Conservation (phyloP, 78 protist species). For the Speleostelium caveatum region DNA sequence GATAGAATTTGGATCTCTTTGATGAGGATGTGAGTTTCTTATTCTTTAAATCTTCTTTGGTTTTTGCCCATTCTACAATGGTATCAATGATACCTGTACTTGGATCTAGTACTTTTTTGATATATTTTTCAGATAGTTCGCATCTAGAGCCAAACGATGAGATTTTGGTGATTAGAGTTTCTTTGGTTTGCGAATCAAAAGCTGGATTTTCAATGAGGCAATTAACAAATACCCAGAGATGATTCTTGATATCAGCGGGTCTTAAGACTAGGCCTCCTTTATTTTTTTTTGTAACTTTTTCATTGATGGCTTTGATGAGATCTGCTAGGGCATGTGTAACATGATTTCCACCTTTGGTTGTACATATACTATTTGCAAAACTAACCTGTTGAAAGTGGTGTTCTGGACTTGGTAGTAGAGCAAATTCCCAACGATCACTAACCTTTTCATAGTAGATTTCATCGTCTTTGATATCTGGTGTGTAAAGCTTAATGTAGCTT, state of each 20-base stretch:
- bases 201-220: conserved; percentile 97
- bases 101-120: conserved; percentile 5
- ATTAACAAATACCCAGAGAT: conserved; percentile 95
- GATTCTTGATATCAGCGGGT: conserved; percentile 88
- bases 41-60: conserved; percentile 82
- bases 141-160: conserved; percentile 91
- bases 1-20: conserved; percentile 62
- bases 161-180: conserved; percentile 86
- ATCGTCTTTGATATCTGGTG: conserved; percentile 11
- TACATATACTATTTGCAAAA: conserved; percentile 98
- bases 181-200: conserved; percentile 98
- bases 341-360: conserved; percentile 98
- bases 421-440: conserved; percentile 71
- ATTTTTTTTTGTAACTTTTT: conserved; percentile 53
- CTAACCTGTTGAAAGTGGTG: conserved; percentile 76
- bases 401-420: conserved; percentile 19
- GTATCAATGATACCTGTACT: conserved; percentile 86
- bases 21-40: neutral
- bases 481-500: conserved; percentile 85
- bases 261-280: conserved; percentile 76
- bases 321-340: conserved; percentile 91
- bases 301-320: conserved; percentile 19
- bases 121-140: neutral
- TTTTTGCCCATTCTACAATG: conserved; percentile 81
- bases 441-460: conserved; percentile 26